Evolutionary conservation across 495 filamentous ascomycete genomes (phyloP).

Genomic region (Pseudoneurospora amorphoporcata): DNA sequence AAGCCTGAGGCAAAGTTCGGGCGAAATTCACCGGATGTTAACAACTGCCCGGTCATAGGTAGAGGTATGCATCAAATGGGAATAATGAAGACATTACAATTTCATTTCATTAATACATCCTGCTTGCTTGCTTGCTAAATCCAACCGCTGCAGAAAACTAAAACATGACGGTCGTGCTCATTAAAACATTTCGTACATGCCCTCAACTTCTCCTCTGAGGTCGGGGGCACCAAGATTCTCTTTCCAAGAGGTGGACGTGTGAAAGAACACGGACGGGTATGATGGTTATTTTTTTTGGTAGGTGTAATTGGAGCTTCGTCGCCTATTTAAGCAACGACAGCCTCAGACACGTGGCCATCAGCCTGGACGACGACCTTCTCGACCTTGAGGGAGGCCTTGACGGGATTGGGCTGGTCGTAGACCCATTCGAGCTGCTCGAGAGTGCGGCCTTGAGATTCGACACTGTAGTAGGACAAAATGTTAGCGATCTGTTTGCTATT

Average conservation of each 20-base stretch:
- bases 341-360: slow-evolving; percentile 44
- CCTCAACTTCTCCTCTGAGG: neutral
- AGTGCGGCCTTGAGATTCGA: slow-evolving; percentile 40
- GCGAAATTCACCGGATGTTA: neutral
- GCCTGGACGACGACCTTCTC: slow-evolving; percentile 44
- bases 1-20: neutral
- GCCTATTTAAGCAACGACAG: slow-evolving; percentile 24
- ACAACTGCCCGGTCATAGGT: neutral
- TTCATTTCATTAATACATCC: neutral
- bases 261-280: neutral
- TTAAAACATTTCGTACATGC: neutral
- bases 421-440: slow-evolving; percentile 44
- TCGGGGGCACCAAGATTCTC: neutral
- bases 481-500: slow-evolving; percentile 9
- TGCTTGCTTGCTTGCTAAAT: neutral
- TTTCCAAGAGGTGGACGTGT: neutral
- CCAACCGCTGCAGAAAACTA: neutral
- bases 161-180: neutral
- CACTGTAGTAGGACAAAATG: slow-evolving; percentile 12
- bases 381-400: slow-evolving; percentile 39
- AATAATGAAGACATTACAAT: neutral
- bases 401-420: slow-evolving; percentile 38
- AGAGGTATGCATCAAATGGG: neutral
- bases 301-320: neutral
- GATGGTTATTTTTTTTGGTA: neutral